Evolutionary conservation across 495 filamentous ascomycete species (phyloP).

Genomic region (Podospora conica): DNA sequence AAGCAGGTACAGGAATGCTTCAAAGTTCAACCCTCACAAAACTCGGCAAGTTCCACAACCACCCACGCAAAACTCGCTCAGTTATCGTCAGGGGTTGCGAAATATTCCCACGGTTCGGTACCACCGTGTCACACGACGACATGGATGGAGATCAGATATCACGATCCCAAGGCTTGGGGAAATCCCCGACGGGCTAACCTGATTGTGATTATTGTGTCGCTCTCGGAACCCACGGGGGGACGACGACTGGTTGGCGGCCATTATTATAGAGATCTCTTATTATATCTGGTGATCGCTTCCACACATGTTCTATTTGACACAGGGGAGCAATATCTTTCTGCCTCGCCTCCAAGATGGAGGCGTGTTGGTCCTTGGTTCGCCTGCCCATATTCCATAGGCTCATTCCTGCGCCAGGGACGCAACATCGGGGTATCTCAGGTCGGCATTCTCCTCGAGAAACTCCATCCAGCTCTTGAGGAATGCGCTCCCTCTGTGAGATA

Average conservation of each 20-base stretch:
- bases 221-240: neutral
- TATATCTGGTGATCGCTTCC: neutral
- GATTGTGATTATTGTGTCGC: neutral
- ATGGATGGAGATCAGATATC: conserved; percentile 2
- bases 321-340: neutral
- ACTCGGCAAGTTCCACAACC: neutral
- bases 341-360: neutral
- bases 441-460: conserved; percentile 77
- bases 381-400: no score
- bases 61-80: neutral
- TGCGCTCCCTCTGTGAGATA: conserved; percentile 55
- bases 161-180: neutral
- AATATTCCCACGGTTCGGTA: neutral
- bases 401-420: conserved; percentile 41
- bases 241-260: neutral
- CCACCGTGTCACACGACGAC: conserved; percentile 5
- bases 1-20: neutral
- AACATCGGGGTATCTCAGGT: conserved; percentile 76
- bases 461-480: conserved; percentile 88
- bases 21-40: neutral
- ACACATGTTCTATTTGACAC: neutral
- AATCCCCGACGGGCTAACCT: conserved; percentile 7
- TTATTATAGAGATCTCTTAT: no score
- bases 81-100: neutral
- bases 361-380: neutral